phyloP scores from a whole-genome alignment of 352 stramenopile genomes.

The Pythium insidiosum region DNA sequence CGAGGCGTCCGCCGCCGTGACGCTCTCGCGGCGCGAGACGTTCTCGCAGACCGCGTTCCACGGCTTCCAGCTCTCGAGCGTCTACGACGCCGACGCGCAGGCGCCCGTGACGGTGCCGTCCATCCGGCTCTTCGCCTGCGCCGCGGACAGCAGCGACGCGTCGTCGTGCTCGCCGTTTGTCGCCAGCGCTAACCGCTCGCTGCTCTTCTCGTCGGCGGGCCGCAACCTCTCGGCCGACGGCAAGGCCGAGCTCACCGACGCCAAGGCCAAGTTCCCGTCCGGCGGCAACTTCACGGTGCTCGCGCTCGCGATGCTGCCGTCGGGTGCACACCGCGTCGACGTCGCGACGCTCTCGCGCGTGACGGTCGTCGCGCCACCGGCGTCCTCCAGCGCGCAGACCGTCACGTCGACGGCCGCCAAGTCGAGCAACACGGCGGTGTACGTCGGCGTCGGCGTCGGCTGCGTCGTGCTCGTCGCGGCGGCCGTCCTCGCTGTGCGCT shows the following conservation, averaged over 20 bases:
- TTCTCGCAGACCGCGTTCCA: constrained; percentile 15
- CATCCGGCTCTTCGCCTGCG: constrained; percentile 35
- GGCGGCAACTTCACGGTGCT: constrained; percentile 43
- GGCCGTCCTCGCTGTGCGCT: constrained; percentile 17
- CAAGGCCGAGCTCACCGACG: constrained; percentile 10
- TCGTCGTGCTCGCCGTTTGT: constrained; percentile 35
- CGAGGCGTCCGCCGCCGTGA: constrained; percentile 13
- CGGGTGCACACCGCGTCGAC: constrained; percentile 34
- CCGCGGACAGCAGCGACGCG: too few relatives aligned
- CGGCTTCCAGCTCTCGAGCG: constrained; percentile 21
- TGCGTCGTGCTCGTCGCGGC: constrained; percentile 21
- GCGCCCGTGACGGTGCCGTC: constrained; percentile 29
- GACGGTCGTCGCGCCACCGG: constrained; percentile 18
- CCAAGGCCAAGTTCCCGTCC: constrained; percentile 22
- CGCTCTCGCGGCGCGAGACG: constrained; percentile 4
- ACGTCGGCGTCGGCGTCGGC: constrained; percentile 19
- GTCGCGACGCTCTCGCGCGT: constrained; percentile 21
- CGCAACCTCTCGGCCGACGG: constrained; percentile 26
- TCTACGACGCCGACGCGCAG: constrained; percentile 22
- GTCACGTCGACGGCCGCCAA: constrained; percentile 8
- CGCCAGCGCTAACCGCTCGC: constrained; percentile 19
- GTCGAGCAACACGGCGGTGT: constrained; percentile 23
- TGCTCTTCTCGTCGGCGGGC: constrained; percentile 18
- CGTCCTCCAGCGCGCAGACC: too few relatives aligned
- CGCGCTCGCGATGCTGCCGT: constrained; percentile 32